These are phyloP conservation scores for Strobilomyces confusus DNA, from an alignment of 768 basidiomycete species.

Conservation along the genomic window DNA sequence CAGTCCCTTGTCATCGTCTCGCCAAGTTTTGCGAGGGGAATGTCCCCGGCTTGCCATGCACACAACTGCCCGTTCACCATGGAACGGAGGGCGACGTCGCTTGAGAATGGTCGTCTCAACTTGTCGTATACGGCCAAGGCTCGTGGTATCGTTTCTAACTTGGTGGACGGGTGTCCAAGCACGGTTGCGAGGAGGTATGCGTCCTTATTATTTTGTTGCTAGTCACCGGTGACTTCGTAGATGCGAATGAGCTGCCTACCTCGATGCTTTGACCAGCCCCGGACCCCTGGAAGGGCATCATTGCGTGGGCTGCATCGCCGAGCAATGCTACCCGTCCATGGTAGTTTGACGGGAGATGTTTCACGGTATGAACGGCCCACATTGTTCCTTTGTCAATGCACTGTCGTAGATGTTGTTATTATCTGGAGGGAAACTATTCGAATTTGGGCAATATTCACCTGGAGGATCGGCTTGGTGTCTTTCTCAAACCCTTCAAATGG, in stretches of 20 bases:
- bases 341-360: slow-evolving; percentile 47
- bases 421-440: background rate
- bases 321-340: slow-evolving; percentile 49
- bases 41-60: slow-evolving; percentile 13
- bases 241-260: slow-evolving; percentile 23
- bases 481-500: slow-evolving; percentile 55
- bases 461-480: slow-evolving; percentile 52
- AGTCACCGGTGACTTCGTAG: background rate
- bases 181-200: slow-evolving; percentile 35
- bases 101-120: slow-evolving; percentile 45
- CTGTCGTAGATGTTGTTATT: slow-evolving; percentile 28
- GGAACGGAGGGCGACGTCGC: slow-evolving; percentile 30
- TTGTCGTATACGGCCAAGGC: slow-evolving; percentile 47
- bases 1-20: slow-evolving; percentile 45
- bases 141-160: slow-evolving; percentile 34
- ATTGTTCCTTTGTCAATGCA: slow-evolving; percentile 48
- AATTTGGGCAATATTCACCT: slow-evolving; percentile 36
- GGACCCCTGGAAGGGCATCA: slow-evolving; percentile 41
- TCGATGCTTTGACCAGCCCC: slow-evolving; percentile 45
- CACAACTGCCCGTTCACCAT: slow-evolving; percentile 15
- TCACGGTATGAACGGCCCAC: slow-evolving; percentile 63
- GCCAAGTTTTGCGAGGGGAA: slow-evolving; percentile 38
- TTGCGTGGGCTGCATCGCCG: slow-evolving; percentile 42
- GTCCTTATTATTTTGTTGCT: slow-evolving; percentile 21
- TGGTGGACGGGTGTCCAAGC: slow-evolving; percentile 41